phyloP scores from a whole-genome alignment of 2,329 filamentous ascomycete species.

The Aspergillus glaucus region DNA sequence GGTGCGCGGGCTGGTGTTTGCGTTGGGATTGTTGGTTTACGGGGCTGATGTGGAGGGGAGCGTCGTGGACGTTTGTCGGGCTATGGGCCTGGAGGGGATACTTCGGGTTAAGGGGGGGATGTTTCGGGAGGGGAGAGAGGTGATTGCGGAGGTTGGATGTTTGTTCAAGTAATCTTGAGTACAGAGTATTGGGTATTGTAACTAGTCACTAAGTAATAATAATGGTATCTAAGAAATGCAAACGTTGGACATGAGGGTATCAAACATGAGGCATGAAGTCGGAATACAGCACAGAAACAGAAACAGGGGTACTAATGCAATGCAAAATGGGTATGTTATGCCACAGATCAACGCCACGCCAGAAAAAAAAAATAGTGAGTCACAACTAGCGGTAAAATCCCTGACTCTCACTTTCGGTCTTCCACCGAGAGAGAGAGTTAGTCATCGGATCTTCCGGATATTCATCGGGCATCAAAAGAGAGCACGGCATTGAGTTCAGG shows the following conservation, averaged over 20 bases:
- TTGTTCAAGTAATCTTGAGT: constrained; percentile 27
- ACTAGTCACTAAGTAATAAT: background rate
- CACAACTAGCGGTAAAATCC: background rate
- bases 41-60: constrained; percentile 64
- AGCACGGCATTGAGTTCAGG: no score
- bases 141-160: constrained; percentile 48
- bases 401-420: no score
- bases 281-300: background rate
- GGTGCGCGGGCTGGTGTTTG: constrained; percentile 67
- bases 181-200: constrained; percentile 8
- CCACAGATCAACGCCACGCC: constrained; percentile 1
- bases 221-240: background rate
- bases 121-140: constrained; percentile 50
- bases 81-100: constrained; percentile 65
- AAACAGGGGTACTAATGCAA: background rate
- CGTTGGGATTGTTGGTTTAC: constrained; percentile 70
- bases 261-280: background rate
- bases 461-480: no score
- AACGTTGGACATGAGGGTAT: background rate
- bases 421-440: no score
- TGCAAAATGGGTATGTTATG: background rate
- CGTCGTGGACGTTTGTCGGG: constrained; percentile 69
- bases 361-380: constrained; percentile 2
- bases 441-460: no score
- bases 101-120: constrained; percentile 48